These are phyloP conservation scores for Aureoboletus auriporus DNA, from an alignment of 768 basidiomycete species.

Conservation along the genomic window DNA sequence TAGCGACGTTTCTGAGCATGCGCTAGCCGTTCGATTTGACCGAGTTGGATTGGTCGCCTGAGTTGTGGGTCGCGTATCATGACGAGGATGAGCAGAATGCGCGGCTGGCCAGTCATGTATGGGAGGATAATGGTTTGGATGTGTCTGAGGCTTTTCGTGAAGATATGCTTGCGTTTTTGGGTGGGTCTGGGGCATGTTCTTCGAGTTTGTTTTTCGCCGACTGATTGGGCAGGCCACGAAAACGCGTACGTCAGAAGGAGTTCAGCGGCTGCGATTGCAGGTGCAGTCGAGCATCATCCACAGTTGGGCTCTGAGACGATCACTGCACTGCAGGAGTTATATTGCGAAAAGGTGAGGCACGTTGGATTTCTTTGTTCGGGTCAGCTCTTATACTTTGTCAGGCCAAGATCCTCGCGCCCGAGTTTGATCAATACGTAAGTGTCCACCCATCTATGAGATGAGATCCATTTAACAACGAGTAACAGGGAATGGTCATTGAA, in stretches of 20 bases:
- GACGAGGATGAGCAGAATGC: conserved; percentile 90
- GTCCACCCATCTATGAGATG: neutral
- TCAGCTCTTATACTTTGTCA: conserved; percentile 19
- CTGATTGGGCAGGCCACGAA: conserved; percentile 55
- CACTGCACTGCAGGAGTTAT: conserved; percentile 58
- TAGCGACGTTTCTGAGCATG: neutral
- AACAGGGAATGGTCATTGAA: conserved; percentile 88
- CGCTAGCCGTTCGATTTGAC: conserved; percentile 90
- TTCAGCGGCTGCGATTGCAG: conserved; percentile 68
- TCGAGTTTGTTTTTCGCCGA: neutral
- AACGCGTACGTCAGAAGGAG: conserved; percentile 77
- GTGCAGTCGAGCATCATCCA: conserved; percentile 71
- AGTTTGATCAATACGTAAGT: conserved; percentile 89
- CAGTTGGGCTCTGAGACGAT: conserved; percentile 47
- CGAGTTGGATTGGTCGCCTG: conserved; percentile 88
- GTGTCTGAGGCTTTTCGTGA: conserved; percentile 61
- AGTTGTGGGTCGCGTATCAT: conserved; percentile 84
- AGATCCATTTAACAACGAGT: neutral
- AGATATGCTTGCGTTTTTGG: conserved; percentile 61
- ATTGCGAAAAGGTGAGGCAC: conserved; percentile 69
- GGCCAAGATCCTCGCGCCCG: conserved; percentile 85
- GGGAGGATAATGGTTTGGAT: conserved; percentile 96
- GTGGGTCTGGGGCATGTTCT: conserved; percentile 35
- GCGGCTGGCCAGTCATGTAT: conserved; percentile 71
- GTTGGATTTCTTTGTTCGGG: neutral